phyloP scores from a whole-genome alignment of 2,329 filamentous ascomycete species.

The Thielaviopsis punctulata region DNA sequence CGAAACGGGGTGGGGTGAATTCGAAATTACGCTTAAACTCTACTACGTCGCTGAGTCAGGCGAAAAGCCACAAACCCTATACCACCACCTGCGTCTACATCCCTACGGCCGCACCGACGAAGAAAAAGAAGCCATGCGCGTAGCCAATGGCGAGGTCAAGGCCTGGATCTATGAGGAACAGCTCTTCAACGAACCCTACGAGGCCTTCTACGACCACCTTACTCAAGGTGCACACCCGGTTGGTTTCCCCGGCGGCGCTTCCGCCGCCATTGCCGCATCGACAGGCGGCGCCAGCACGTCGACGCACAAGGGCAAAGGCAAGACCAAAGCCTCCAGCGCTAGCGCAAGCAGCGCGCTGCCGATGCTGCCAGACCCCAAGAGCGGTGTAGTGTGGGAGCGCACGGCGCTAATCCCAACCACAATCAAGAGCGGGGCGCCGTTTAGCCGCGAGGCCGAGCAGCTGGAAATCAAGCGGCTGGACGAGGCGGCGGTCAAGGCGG shows the following conservation, averaged over 20 bases:
- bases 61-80: conserved; percentile 91
- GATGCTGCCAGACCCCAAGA: conserved; percentile 21
- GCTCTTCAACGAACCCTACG: conserved; percentile 92
- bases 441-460: conserved; percentile 53
- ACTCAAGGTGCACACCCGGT: conserved; percentile 51
- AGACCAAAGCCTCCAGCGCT: conserved; percentile 24
- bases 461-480: conserved; percentile 42
- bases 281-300: conserved; percentile 12
- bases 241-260: conserved; percentile 20
- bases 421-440: conserved; percentile 51
- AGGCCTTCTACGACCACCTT: conserved; percentile 75
- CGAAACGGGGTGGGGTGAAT: conserved; percentile 96
- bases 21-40: conserved; percentile 87
- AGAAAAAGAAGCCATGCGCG: conserved; percentile 43
- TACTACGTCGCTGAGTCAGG: conserved; percentile 77
- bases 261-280: conserved; percentile 1
- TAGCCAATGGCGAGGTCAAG: conserved; percentile 45
- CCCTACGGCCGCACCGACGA: conserved; percentile 74
- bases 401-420: conserved; percentile 59
- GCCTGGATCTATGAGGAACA: conserved; percentile 84
- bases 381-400: conserved; percentile 41
- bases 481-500: conserved; percentile 47
- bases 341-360: conserved; percentile 18
- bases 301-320: conserved; percentile 40
- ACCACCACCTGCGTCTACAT: conserved; percentile 81